Evolutionary conservation across 208 protist species (phyloP), one percentile per base, ranked within the genome.

Genomic region (Wallacemonas sp.): DNA sequence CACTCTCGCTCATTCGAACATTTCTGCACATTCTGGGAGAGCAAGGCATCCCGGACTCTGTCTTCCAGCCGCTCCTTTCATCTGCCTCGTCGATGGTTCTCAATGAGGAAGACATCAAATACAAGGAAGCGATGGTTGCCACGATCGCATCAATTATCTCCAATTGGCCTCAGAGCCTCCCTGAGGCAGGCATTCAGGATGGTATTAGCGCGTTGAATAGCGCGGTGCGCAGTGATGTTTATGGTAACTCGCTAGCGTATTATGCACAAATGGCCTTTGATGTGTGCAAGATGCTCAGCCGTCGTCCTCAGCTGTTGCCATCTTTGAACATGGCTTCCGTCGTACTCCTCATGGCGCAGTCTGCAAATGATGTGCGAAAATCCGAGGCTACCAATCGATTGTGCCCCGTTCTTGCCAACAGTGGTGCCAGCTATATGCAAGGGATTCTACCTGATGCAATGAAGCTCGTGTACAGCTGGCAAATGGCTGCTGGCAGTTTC

Each of bases 381-480:
- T 91, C 89, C 1, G 75, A 87, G 45, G 86, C 89, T 24, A 95
- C 89, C 26, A 82, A 84, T 68, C 65, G 72, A 24, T 45, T 92
- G n/a, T 75, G 77, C 30, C 71, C 80, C 38, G 84, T 82, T 44
- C 54, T 91, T 1, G 44, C 53, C 3, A 70, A 72, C n/a, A 34
- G 62, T 14, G 33, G 60, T 26, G 63, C 75, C 41, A 77, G 82
- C 27, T 39, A 72, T 38, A 72, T 87, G 22, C 39, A 64, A 9
- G 68, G 24, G 9, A 45, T 81, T 9, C 34, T 88, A 31, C 75
- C 78, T 21, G 34, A 68, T 42, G 67, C 74, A 15, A 69, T 94
- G 47, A 71, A 77, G 36, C 51, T 94, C 15, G 62, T 89, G n/a
- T 87, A 77, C 60, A 94, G 88, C 61, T 94, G 88, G 88, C 75